Conservation (phyloP, 2,329 filamentous ascomycete genomes). For the Paracoccidioides brasiliensis region DNA sequence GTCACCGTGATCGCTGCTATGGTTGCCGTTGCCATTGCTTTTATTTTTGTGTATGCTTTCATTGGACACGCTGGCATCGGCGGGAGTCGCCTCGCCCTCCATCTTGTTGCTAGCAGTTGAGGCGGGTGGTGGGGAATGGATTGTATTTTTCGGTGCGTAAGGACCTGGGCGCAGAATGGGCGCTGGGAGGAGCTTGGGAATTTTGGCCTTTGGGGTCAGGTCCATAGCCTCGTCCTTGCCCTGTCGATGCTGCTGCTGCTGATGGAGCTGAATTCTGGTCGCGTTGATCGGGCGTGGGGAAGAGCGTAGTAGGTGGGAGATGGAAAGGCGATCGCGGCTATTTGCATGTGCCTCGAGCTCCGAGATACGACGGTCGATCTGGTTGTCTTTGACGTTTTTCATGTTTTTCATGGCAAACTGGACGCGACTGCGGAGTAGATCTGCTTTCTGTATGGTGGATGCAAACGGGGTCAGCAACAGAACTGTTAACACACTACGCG, state of each 20-base stretch:
- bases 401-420: slow-evolving; percentile 30
- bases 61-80: slow-evolving; percentile 11
- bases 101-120: slow-evolving; percentile 8
- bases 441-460: slow-evolving; percentile 24
- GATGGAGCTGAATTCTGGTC: not conserved
- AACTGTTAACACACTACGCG: not conserved
- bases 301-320: not conserved
- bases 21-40: not conserved
- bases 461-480: slow-evolving; percentile 7
- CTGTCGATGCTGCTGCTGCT: not conserved
- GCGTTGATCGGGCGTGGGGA: not conserved
- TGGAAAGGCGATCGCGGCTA: slow-evolving; percentile 21
- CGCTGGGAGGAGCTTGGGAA: slow-evolving; percentile 10
- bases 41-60: not conserved
- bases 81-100: slow-evolving; percentile 4
- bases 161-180: slow-evolving; percentile 9
- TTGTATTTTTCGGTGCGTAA: slow-evolving; percentile 4
- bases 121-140: slow-evolving; percentile 12
- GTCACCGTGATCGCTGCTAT: not conserved
- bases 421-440: slow-evolving; percentile 25
- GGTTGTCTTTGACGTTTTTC: slow-evolving; percentile 15
- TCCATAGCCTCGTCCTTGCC: slow-evolving; percentile 1
- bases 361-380: slow-evolving; percentile 29
- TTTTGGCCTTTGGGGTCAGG: slow-evolving; percentile 8
- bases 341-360: slow-evolving; percentile 30